A percentile compares a stretch with the other conserved stretches of the same genome.
Conservation (phyloP, 1,284 basidiomycete species). For the Abortiporus biennis region DNA sequence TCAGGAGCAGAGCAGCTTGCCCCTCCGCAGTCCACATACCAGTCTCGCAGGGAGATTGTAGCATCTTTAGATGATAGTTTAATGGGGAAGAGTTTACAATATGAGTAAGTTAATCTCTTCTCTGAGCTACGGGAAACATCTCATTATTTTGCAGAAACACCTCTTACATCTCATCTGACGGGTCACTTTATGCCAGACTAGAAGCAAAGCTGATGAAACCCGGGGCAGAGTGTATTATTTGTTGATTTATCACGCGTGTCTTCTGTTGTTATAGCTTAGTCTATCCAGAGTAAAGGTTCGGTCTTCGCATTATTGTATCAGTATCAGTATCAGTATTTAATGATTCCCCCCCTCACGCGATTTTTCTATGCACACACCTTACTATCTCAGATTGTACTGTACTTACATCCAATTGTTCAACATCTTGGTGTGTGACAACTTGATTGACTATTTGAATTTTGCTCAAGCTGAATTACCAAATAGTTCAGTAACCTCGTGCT, state of each 20-base stretch:
- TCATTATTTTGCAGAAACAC: constrained; percentile 35
- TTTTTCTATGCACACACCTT: no score
- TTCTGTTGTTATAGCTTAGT: neutral
- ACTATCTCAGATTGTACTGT: no score
- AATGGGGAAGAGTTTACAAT: constrained; percentile 44
- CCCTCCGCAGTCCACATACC: constrained; percentile 11
- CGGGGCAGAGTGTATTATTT: constrained; percentile 49
- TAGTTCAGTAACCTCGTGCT: no score
- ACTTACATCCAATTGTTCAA: no score
- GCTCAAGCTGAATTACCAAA: no score
- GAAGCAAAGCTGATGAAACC: constrained; percentile 47
- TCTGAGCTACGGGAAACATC: neutral
- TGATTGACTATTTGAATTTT: no score
- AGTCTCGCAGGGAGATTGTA: constrained; percentile 24
- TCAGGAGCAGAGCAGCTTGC: constrained; percentile 24
- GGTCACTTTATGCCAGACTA: constrained; percentile 43
- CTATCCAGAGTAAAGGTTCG: no score
- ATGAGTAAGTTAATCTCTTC: constrained; percentile 38
- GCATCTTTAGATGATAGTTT: constrained; percentile 39
- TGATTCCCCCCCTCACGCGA: no score
- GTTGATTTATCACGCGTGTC: constrained; percentile 27
- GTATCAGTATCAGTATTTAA: no score
- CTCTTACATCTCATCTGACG: constrained; percentile 49
- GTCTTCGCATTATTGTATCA: no score
- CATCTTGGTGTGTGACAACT: no score